phyloP scores from a whole-genome alignment of 306 rosid species.

The Lotus japonicus region DNA sequence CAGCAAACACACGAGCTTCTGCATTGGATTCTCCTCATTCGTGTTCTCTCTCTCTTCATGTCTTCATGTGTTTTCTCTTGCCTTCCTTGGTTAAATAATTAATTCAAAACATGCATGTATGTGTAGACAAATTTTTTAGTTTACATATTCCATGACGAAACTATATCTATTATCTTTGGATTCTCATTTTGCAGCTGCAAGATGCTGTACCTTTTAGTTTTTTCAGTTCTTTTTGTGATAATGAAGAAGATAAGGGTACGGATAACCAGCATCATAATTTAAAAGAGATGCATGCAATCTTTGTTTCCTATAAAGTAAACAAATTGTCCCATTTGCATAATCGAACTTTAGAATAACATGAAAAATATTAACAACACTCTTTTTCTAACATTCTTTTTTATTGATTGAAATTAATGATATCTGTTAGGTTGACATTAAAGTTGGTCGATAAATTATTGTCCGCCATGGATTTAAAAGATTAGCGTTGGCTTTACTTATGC shows the following conservation, averaged over 20 bases:
- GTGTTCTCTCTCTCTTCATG: slow-evolving; percentile 8
- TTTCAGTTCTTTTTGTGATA: not conserved
- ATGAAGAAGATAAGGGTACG: slow-evolving; percentile 4
- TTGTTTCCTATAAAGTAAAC: too few relatives aligned
- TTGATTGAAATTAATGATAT: too few relatives aligned
- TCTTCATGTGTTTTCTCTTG: slow-evolving; percentile 12
- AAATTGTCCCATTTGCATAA: too few relatives aligned
- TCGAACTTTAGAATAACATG: too few relatives aligned
- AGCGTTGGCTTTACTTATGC: too few relatives aligned
- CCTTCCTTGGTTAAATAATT: too few relatives aligned
- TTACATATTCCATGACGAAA: slow-evolving; percentile 21
- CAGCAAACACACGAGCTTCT: slow-evolving; percentile 23
- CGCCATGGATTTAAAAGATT: too few relatives aligned
- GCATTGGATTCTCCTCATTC: slow-evolving; percentile 47
- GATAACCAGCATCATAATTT: slow-evolving; percentile 10
- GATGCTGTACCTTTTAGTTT: slow-evolving; percentile 8
- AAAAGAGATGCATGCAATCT: too few relatives aligned
- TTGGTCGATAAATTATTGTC: too few relatives aligned
- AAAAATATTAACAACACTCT: too few relatives aligned
- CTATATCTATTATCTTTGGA: slow-evolving; percentile 31
- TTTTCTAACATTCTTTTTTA: too few relatives aligned
- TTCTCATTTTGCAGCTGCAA: slow-evolving; percentile 17
- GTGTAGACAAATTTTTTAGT: not conserved
- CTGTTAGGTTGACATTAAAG: too few relatives aligned
- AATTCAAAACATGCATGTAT: slow-evolving; percentile 4